Evolutionary conservation across 352 stramenopile species (phyloP), one percentile per base, ranked within the genome.

Genomic region (Pythium oligandrum): DNA sequence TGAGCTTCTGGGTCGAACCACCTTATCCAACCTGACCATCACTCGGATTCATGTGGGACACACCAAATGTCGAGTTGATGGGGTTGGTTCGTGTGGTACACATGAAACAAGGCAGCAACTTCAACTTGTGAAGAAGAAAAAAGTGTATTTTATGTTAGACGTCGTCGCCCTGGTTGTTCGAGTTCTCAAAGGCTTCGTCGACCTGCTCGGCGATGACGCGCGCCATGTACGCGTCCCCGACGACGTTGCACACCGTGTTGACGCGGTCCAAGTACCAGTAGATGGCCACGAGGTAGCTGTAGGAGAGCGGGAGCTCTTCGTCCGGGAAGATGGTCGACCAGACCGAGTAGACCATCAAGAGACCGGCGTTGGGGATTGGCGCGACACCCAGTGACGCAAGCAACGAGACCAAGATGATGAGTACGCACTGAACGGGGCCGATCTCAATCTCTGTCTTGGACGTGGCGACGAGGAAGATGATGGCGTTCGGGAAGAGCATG

Each of bases 341-440:
- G 54, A 89, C 76, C 44, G 81, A 88, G 64, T 85, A 83, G 37
- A 90, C 65, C 64, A 90, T 83, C 34, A 90, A 75, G 17, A 92
- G 66, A 3, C 75, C 78, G 36, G 69, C 73, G 49, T 85, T 88
- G 26, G 81, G 79, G 58, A 90, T 83, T 2, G 81, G 81, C 6
- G 81, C 75, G 6, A 76, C 68, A 34, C 75, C 71, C 44, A 87
- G 66, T 9, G 78, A 87, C 35, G 70, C 72, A 36, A 92, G 63
- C 31, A 88, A 54, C 32, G 75, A 85, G 40, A 88, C 63, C 10
- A 91, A 44, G 42, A 73, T 66, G 53, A 89, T 81, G 50, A 91
- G 63, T 31, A 79, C 44, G 10, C 85, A 43, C 51, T 87, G 56
- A 33, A 73, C 45, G 61, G 63, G 80, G 4, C 70, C 72, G 26